A percentile compares a stretch with the other conserved stretches of the same genome.
phyloP scores from a whole-genome alignment of 1,139 yeast genomes.

The Scheffersomyces segobiensis region DNA sequence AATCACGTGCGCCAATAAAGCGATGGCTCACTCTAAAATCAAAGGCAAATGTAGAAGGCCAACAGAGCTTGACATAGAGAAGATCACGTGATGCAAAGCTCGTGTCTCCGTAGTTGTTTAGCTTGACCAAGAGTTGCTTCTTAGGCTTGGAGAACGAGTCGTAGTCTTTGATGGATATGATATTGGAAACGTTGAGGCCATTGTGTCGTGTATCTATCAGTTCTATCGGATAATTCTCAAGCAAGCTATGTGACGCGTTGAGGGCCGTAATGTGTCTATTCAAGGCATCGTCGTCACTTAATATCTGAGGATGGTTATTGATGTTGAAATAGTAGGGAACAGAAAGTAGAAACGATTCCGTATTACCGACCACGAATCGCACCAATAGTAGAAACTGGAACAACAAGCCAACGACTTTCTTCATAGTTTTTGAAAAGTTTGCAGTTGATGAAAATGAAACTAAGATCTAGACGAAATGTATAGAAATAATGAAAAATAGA shows the following conservation, averaged over 20 bases:
- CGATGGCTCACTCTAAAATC: slow-evolving; percentile 18
- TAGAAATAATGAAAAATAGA: background rate
- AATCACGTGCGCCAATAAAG: slow-evolving; percentile 7
- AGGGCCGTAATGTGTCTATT: slow-evolving; percentile 7
- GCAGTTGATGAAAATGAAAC: background rate
- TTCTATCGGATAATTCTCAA: slow-evolving; percentile 35
- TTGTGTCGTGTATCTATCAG: background rate
- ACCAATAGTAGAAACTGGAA: background rate
- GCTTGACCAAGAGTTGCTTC: slow-evolving; percentile 25
- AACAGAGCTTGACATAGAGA: slow-evolving; percentile 39
- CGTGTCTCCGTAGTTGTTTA: slow-evolving; percentile 36
- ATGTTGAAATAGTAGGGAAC: slow-evolving; percentile 41
- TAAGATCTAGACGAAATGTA: background rate
- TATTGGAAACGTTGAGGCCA: slow-evolving; percentile 2
- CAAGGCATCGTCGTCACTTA: slow-evolving; percentile 1
- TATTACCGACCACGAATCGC: slow-evolving; percentile 28
- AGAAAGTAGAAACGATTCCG: slow-evolving; percentile 34
- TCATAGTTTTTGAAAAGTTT: background rate
- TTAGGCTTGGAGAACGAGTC: slow-evolving; percentile 15
- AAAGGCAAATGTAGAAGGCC: slow-evolving; percentile 46
- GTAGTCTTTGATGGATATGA: slow-evolving; percentile 8
- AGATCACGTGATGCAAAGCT: slow-evolving; percentile 32
- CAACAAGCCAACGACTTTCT: background rate
- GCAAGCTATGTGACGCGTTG: slow-evolving; percentile 27
- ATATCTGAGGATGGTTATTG: slow-evolving; percentile 18